phyloP scores from a whole-genome alignment of 2,329 filamentous ascomycete species.

The Cyclaneusma minus region DNA sequence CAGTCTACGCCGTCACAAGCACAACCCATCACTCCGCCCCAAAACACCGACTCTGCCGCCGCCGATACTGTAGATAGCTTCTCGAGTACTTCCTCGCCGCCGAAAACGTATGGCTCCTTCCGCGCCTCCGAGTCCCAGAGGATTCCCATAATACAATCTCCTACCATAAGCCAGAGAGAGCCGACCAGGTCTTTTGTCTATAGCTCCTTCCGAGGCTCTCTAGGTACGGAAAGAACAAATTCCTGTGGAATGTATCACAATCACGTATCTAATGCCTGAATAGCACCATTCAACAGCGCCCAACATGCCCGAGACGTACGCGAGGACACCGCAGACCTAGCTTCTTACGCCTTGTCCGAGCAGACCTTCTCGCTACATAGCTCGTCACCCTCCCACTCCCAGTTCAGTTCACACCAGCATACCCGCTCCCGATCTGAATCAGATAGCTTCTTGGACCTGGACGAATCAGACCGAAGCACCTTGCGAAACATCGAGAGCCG shows the following conservation, averaged over 20 bases:
- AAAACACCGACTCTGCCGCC: too few species aligned
- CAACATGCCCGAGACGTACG: conserved; percentile 67
- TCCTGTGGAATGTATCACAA: background rate
- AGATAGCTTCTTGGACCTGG: conserved; percentile 12
- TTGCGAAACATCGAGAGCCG: conserved; percentile 15
- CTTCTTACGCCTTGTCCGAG: conserved; percentile 64
- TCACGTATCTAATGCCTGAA: conserved; percentile 5
- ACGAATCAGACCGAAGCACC: conserved; percentile 1
- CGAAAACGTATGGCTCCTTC: conserved; percentile 13
- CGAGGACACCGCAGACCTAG: conserved; percentile 76
- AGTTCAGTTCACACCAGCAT: conserved; percentile 3
- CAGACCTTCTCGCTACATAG: conserved; percentile 22
- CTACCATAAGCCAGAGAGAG: conserved; percentile 35
- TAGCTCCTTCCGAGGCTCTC: conserved; percentile 41
- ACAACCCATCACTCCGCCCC: too few species aligned
- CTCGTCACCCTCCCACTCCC: conserved; percentile 9
- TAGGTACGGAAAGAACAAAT: conserved; percentile 28
- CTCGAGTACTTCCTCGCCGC: too few species aligned
- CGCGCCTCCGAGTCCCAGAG: too few species aligned
- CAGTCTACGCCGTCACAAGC: too few species aligned
- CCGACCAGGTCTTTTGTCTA: conserved; percentile 60
- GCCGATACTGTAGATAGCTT: too few species aligned
- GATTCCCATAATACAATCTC: conserved; percentile 9
- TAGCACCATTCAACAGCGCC: conserved; percentile 47
- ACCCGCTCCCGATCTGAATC: conserved; percentile 9